phyloP scores from a whole-genome alignment of 208 protist genomes.

The Trichomonas vaginalis region DNA sequence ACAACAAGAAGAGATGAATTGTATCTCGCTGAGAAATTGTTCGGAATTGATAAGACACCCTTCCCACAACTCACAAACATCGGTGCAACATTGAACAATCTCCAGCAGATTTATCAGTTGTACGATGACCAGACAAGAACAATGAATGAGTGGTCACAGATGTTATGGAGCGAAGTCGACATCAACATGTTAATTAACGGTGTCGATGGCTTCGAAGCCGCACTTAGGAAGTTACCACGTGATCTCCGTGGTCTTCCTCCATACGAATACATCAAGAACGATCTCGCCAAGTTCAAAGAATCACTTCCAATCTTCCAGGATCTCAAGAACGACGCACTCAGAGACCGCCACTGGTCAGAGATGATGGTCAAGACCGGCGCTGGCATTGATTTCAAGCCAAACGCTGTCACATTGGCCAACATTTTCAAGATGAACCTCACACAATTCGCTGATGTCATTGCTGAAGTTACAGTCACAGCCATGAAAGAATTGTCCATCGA shows the following conservation, averaged over 20 bases:
- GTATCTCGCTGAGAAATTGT: conserved; percentile 72
- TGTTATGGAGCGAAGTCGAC: conserved; percentile 83
- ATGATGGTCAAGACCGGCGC: conserved; percentile 75
- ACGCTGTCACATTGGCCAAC: conserved; percentile 79
- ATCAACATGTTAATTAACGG: conserved; percentile 69
- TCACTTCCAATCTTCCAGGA: conserved; percentile 78
- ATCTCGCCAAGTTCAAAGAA: conserved; percentile 72
- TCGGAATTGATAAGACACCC: conserved; percentile 71
- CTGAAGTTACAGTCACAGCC: conserved; percentile 67
- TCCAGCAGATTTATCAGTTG: conserved; percentile 70
- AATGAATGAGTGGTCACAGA: conserved; percentile 73
- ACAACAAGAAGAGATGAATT: neutral
- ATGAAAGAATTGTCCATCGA: conserved; percentile 81
- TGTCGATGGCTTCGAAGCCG: conserved; percentile 65
- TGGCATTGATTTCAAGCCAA: conserved; percentile 67
- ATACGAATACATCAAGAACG: conserved; percentile 64
- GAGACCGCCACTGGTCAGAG: conserved; percentile 82
- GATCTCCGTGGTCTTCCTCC: conserved; percentile 47
- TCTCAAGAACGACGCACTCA: conserved; percentile 78
- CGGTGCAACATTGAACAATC: conserved; percentile 60
- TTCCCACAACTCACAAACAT: conserved; percentile 67
- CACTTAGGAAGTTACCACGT: conserved; percentile 61
- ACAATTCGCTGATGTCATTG: conserved; percentile 71
- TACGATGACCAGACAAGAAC: conserved; percentile 68
- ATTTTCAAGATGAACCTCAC: conserved; percentile 88